Conservation (phyloP, 345 rosid genomes). For the Syzygium grande region DNA sequence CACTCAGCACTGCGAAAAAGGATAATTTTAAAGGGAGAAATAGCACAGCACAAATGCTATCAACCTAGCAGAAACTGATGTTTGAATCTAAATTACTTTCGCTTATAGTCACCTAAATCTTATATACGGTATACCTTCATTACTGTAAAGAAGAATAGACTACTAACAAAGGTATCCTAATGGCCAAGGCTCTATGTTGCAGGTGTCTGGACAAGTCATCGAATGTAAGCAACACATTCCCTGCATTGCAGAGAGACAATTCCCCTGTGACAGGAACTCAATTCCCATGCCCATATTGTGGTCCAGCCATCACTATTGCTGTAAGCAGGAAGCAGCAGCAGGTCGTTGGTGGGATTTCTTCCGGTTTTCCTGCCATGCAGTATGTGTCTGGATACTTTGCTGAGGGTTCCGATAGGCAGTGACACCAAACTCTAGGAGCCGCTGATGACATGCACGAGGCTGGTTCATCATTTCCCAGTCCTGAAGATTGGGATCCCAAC, state of each 20-base stretch:
- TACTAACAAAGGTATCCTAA: neutral
- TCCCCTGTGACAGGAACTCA: neutral
- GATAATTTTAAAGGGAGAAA: neutral
- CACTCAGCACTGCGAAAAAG: conserved; percentile 51
- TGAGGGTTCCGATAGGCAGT: conserved; percentile 26
- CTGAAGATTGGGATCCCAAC: conserved; percentile 98
- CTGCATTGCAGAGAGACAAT: neutral
- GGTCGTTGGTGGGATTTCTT: conserved; percentile 34
- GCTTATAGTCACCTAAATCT: neutral
- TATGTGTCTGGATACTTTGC: conserved; percentile 35
- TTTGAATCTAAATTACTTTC: neutral
- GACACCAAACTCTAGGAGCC: conserved; percentile 30
- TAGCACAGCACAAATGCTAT: neutral
- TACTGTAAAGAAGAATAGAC: neutral
- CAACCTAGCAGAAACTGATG: neutral
- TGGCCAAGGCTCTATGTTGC: neutral
- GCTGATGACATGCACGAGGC: conserved; percentile 44
- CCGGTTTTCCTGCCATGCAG: conserved; percentile 35
- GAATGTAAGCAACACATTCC: neutral
- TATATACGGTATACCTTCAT: neutral
- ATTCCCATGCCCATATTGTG: neutral
- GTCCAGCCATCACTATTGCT: neutral
- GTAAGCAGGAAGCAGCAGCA: conserved; percentile 50
- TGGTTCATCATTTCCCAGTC: conserved; percentile 62
- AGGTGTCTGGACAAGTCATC: neutral